These are phyloP conservation scores for Echeveria elegans DNA, from an alignment of 164 flowering plant genomes.

Conservation along the genomic window DNA sequence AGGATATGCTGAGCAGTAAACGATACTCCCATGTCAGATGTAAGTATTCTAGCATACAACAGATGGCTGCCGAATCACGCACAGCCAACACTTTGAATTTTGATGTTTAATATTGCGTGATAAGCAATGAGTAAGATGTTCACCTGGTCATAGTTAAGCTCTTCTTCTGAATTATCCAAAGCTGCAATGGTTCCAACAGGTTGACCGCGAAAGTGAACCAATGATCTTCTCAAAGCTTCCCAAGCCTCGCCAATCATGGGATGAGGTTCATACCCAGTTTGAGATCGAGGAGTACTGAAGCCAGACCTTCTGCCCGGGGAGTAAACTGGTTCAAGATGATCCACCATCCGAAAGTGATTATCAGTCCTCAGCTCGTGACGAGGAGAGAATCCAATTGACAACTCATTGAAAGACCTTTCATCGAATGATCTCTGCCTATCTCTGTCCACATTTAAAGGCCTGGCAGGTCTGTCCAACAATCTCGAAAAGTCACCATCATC, in stretches of 20 bases:
- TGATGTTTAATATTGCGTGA: background rate
- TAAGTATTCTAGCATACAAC: background rate
- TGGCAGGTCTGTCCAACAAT: conserved; percentile 30
- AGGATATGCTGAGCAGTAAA: background rate
- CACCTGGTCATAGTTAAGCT: conserved; percentile 89
- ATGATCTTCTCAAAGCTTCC: conserved; percentile 61
- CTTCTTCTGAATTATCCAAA: conserved; percentile 51
- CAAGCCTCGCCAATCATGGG: conserved; percentile 72
- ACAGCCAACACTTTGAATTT: background rate
- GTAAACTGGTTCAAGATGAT: conserved; percentile 15
- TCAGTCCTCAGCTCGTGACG: conserved; percentile 26
- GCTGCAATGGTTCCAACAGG: conserved; percentile 93
- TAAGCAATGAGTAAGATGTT: background rate
- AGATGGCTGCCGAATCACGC: background rate
- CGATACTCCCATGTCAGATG: background rate
- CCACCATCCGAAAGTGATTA: conserved; percentile 13
- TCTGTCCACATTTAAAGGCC: conserved; percentile 46
- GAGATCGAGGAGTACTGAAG: conserved; percentile 41
- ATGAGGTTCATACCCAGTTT: conserved; percentile 30
- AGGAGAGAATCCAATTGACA: conserved; percentile 34
- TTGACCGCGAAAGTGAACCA: conserved; percentile 70
- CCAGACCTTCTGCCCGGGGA: conserved; percentile 35
- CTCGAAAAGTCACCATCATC: conserved; percentile 52
- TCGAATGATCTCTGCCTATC: conserved; percentile 58
- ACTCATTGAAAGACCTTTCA: conserved; percentile 44